Evolutionary conservation across 139 green algal genomes (phyloP).

Genomic region (Closterium sp.): DNA sequence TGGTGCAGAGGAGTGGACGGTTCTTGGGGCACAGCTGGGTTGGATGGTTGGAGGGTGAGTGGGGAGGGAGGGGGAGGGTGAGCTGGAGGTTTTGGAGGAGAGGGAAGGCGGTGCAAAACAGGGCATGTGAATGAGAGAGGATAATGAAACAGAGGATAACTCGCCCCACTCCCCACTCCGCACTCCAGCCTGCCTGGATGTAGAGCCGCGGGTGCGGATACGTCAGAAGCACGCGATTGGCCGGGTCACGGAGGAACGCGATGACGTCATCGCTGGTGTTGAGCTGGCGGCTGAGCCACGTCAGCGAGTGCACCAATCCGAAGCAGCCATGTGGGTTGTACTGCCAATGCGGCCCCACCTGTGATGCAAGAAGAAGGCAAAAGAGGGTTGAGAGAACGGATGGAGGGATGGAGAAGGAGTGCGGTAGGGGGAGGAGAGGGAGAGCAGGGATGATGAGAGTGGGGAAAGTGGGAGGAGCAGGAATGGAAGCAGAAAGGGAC

Average conservation of each 20-base stretch:
- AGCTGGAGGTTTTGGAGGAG: no score
- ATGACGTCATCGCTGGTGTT: conserved; percentile 2
- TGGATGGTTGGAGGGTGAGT: neutral
- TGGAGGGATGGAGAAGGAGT: neutral
- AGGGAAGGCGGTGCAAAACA: no score
- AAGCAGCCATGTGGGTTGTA: neutral
- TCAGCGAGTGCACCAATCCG: conserved; percentile 1
- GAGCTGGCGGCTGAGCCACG: neutral
- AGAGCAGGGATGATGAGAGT: neutral
- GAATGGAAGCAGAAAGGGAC: neutral
- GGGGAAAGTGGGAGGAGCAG: neutral
- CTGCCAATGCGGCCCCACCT: neutral
- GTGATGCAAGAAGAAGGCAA: neutral
- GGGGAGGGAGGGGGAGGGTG: no score
- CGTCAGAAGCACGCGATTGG: neutral
- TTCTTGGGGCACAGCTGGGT: neutral
- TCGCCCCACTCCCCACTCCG: neutral
- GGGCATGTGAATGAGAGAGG: no score
- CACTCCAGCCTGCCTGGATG: neutral
- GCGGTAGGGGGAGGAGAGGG: neutral
- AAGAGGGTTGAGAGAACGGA: neutral
- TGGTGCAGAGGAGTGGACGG: neutral
- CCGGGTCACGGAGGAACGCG: neutral
- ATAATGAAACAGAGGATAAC: no score
- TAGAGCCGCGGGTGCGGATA: neutral